Base-by-base conservation (phyloP, 495 filamentous ascomycete genomes). In the Achaetomiella virescens region DNA sequence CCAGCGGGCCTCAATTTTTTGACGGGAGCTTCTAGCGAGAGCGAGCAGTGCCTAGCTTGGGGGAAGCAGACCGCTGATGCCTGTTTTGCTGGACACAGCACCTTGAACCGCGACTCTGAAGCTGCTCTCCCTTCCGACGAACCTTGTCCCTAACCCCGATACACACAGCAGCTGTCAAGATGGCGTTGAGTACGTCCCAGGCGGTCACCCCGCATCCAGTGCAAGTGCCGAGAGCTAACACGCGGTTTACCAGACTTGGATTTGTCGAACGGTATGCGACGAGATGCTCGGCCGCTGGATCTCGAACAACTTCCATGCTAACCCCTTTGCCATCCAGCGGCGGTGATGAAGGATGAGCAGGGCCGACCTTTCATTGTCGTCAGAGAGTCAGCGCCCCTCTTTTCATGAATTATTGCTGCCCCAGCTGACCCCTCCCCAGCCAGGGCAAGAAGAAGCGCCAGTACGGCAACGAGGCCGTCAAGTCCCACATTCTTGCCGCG, bases 401-500 rank as follows among this genome's bases (percentile, higher is more conserved):
- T 33, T 17, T 25, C 55, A 58, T 57, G 60, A 56, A 37, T 18
- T 46, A 33, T 29, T 33, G 22, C 33, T 40, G 10, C 29, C 37
- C 45, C 48, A 46, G 51, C 59, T 63, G 61, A 59, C 50, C 59
- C 55, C 46, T 56, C 49, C 18, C 29, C 64, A 96, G 91, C 72
- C 93, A 99, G 73, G 91, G 91, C 71, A 96, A 87, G 75, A 99
- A 97, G 84, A 96, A 91, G 82, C 84, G 93, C 75, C 86, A 90
- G 63, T 92, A 91, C 73, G 93, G 93, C 57, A 97, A 84, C 63
- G 93, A 99, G 65, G 93, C 93, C 52, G 88, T 99, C 62, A 99
- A 97, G 74, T 88, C 89, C 54, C 93, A 99, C 75, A 97, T 99
- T 68, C 83, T 97, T 55, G 93, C 93, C 18, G 93, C 93, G 33